phyloP scores from a whole-genome alignment of 441 rosid genomes.

The Monsonia emarginata region DNA sequence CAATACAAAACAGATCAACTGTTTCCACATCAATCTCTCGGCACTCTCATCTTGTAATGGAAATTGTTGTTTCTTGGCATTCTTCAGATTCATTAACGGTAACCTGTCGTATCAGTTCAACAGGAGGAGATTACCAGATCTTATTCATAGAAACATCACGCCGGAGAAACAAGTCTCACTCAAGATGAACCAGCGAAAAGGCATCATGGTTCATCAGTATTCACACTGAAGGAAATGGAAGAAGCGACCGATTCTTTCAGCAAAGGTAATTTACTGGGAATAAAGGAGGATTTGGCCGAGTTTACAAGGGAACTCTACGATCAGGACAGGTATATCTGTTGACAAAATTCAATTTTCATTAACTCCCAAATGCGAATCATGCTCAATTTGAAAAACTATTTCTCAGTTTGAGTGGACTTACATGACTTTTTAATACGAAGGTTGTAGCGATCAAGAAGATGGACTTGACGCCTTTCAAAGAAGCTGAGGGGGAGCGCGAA shows the following conservation, averaged over 20 bases:
- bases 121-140: too few species aligned
- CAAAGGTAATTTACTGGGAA: conserved; percentile 59
- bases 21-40: too few species aligned
- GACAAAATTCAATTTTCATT: too few species aligned
- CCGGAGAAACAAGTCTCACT: too few species aligned
- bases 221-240: conserved; percentile 83
- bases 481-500: conserved; percentile 80
- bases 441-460: conserved; percentile 92
- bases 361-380: background rate
- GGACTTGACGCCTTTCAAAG: conserved; percentile 72
- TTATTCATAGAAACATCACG: too few species aligned
- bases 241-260: conserved; percentile 69
- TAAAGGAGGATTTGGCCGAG: conserved; percentile 88
- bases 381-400: background rate
- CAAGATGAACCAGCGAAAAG: conserved; percentile 36
- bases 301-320: conserved; percentile 66
- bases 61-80: too few species aligned
- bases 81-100: too few species aligned
- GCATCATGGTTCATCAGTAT: conserved; percentile 57
- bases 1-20: too few species aligned
- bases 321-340: conserved; percentile 69
- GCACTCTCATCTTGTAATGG: too few species aligned
- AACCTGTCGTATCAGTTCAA: too few species aligned
- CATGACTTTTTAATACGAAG: conserved; percentile 31
- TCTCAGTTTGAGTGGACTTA: background rate